Conservation (phyloP, 441 rosid genomes). For the Erodium moschatum region DNA sequence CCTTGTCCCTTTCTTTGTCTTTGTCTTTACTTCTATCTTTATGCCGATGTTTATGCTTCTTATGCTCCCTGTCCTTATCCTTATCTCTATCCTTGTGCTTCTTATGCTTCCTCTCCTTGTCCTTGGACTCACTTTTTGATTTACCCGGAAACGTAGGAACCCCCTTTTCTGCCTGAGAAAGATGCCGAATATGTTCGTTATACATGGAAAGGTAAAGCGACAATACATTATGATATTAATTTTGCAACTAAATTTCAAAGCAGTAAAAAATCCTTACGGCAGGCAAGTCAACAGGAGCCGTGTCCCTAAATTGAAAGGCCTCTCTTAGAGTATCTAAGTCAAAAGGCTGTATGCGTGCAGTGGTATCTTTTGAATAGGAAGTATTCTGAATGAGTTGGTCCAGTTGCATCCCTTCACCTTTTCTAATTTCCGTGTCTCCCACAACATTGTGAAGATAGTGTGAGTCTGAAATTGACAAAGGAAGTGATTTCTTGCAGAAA, state of each 20-base stretch:
- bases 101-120: slow-evolving; percentile 64
- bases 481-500: slow-evolving; percentile 86
- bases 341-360: slow-evolving; percentile 57
- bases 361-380: slow-evolving; percentile 35
- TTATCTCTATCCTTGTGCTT: slow-evolving; percentile 48
- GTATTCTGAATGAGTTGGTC: slow-evolving; percentile 67
- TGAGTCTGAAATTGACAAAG: slow-evolving; percentile 66
- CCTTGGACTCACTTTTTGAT: slow-evolving; percentile 50
- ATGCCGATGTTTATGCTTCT: neutral
- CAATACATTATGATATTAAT: neutral
- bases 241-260: neutral
- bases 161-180: slow-evolving; percentile 51
- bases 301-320: slow-evolving; percentile 64
- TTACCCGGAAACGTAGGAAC: slow-evolving; percentile 55
- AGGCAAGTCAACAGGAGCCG: slow-evolving; percentile 59
- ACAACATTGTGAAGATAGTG: slow-evolving; percentile 71
- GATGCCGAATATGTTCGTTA: neutral
- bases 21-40: neutral
- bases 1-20: slow-evolving; percentile 50
- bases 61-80: neutral
- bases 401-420: slow-evolving; percentile 86
- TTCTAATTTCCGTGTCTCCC: slow-evolving; percentile 63
- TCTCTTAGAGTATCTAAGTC: slow-evolving; percentile 62
- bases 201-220: slow-evolving; percentile 15
- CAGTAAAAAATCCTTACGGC: slow-evolving; percentile 35